Percentiles rank a stretch among this genome's conserved stretches.
Conservation (phyloP, 2,329 filamentous ascomycete species). For the Botrytis byssoidea region DNA sequence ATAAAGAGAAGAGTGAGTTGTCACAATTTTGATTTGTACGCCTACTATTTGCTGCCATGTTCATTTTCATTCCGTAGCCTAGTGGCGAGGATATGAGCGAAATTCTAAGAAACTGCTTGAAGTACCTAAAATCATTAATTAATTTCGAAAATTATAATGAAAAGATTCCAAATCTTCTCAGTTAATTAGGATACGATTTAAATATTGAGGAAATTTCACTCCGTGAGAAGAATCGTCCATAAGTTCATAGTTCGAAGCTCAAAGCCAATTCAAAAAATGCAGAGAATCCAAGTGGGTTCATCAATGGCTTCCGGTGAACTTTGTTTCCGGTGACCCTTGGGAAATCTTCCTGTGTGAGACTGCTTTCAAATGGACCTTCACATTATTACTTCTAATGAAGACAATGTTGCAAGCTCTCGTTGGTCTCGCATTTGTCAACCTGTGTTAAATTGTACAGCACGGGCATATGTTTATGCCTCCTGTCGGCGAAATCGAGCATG, state of each 20-base stretch:
- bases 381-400: neutral
- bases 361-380: neutral
- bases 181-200: neutral
- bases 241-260: neutral
- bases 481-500: neutral
- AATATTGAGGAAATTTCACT: neutral
- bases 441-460: neutral
- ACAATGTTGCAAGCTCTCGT: neutral
- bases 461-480: neutral
- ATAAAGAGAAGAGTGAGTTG: neutral
- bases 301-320: neutral
- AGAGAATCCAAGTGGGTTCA: neutral
- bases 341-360: neutral
- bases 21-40: neutral
- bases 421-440: neutral
- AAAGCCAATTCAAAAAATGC: neutral
- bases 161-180: neutral
- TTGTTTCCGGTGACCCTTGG: neutral
- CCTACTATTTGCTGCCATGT: neutral
- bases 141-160: neutral
- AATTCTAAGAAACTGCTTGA: neutral
- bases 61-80: neutral
- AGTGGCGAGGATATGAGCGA: neutral
- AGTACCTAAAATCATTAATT: neutral
- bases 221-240: neutral